Evolutionary conservation across 352 stramenopile species (phyloP).

Genomic region (Phytopythium sindhum): DNA sequence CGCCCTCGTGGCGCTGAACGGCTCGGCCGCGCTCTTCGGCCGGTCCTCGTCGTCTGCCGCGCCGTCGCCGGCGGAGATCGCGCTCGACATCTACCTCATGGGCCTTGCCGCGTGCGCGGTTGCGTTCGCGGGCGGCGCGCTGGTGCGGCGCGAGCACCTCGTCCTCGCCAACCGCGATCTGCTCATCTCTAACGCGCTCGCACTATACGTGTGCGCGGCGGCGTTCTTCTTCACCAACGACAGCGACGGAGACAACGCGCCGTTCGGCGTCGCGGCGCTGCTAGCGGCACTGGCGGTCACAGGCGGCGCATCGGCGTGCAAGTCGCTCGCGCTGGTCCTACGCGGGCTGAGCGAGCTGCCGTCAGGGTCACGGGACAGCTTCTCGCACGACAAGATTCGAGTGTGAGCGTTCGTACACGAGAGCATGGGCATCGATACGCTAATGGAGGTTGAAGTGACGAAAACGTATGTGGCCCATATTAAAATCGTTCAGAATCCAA

Average conservation of each 20-base stretch:
- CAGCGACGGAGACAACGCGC: background rate
- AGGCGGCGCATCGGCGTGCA: background rate
- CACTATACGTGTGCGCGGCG: conserved; percentile 5
- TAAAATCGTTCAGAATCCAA: too few relatives aligned
- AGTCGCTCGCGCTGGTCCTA: conserved; percentile 2
- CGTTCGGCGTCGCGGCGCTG: background rate
- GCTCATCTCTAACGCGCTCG: conserved; percentile 6
- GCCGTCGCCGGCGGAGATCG: background rate
- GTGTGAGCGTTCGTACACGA: background rate
- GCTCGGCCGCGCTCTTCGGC: conserved; percentile 2
- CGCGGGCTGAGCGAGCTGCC: conserved; percentile 5
- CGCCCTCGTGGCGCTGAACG: background rate
- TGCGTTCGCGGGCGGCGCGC: background rate
- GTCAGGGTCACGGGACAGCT: background rate
- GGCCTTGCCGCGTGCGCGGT: background rate
- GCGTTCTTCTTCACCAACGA: conserved; percentile 9
- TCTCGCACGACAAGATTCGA: conserved; percentile 6
- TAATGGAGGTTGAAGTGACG: too few relatives aligned
- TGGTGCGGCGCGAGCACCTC: background rate
- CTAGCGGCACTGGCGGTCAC: background rate
- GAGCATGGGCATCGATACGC: background rate
- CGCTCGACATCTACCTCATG: conserved; percentile 6
- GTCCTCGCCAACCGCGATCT: conserved; percentile 7
- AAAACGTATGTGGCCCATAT: too few relatives aligned
- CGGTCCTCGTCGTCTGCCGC: background rate